Percentiles rank a stretch among this genome's conserved stretches.
These are phyloP conservation scores for Hanseniaspora guilliermondii DNA, from an alignment of 805 yeast genomes.

Conservation along the genomic window DNA sequence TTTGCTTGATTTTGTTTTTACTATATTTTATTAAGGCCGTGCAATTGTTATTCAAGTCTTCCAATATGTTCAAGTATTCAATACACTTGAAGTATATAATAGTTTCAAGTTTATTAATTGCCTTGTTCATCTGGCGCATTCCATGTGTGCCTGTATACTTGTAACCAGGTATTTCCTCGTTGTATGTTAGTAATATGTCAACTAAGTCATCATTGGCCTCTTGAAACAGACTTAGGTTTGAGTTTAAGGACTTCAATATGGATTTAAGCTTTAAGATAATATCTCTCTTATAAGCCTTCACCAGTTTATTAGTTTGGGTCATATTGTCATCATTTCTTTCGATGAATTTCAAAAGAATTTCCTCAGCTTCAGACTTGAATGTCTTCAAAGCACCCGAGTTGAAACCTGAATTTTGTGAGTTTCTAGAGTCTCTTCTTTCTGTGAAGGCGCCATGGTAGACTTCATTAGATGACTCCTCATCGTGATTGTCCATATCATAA, in stretches of 20 bases:
- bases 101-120: constrained; percentile 19
- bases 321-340: constrained; percentile 2
- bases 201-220: background rate
- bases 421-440: background rate
- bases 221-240: background rate
- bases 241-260: background rate
- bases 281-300: constrained; percentile 2
- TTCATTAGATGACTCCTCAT: background rate
- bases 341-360: background rate
- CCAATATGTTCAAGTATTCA: constrained; percentile 26
- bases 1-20: constrained; percentile 24
- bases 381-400: background rate
- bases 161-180: background rate
- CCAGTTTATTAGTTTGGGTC: background rate
- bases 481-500: background rate
- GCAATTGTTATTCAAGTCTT: constrained; percentile 24
- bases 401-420: background rate
- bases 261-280: constrained; percentile 1
- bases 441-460: background rate
- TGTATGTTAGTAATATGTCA: background rate
- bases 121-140: background rate
- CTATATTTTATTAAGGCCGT: constrained; percentile 25
- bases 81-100: constrained; percentile 24
- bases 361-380: background rate
- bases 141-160: background rate